Conservation (phyloP, 1,284 basidiomycete species). For the Microbotryum intermedium region DNA sequence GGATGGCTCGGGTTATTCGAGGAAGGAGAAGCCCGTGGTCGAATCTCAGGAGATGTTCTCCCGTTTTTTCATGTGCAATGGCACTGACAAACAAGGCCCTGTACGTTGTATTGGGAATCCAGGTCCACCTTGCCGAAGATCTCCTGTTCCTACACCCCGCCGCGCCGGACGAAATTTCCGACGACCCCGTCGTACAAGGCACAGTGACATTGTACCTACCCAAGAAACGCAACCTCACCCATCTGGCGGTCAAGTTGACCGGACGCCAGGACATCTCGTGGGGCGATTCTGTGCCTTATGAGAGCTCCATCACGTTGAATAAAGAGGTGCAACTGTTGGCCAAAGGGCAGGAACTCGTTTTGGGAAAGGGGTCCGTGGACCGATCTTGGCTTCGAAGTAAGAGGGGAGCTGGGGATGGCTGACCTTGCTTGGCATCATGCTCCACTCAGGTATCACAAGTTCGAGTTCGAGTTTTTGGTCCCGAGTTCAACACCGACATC, state of each 20-base stretch:
- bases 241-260: not conserved
- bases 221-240: constrained; percentile 1
- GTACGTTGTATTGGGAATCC: too few species aligned
- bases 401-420: not conserved
- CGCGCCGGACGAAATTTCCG: not conserved
- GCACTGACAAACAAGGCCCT: not conserved
- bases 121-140: not conserved
- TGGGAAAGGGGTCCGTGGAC: not conserved
- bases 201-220: not conserved
- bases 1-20: not conserved
- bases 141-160: constrained; percentile 1
- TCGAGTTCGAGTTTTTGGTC: too few species aligned
- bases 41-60: too few species aligned
- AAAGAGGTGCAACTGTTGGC: constrained; percentile 1
- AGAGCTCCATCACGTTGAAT: not conserved
- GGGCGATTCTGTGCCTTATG: not conserved
- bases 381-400: not conserved
- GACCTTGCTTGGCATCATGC: too few species aligned
- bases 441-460: too few species aligned
- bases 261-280: not conserved
- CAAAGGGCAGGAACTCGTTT: not conserved
- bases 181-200: not conserved
- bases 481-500: not conserved
- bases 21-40: too few species aligned
- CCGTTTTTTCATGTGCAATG: too few species aligned